phyloP scores from a whole-genome alignment of 1,284 basidiomycete genomes.

The Clitocybe nebularis region DNA sequence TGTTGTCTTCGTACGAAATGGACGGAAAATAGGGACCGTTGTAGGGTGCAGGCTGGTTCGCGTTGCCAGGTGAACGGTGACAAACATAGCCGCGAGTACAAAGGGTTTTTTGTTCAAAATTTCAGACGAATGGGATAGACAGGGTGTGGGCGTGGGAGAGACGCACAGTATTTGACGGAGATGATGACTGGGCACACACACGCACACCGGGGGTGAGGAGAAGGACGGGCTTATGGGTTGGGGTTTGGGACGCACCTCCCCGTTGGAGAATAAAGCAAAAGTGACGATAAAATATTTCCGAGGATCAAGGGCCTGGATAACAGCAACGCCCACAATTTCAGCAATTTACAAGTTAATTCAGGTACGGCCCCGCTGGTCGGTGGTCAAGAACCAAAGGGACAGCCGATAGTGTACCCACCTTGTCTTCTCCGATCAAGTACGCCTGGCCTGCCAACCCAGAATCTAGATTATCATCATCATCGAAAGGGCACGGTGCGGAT shows the following conservation, averaged over 20 bases:
- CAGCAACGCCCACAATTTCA: too few species aligned
- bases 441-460: conserved; percentile 37
- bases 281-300: conserved; percentile 53
- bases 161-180: conserved; percentile 55
- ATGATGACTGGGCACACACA: conserved; percentile 50
- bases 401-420: conserved; percentile 31
- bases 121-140: neutral
- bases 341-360: too few species aligned
- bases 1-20: conserved; percentile 55
- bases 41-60: conserved; percentile 38
- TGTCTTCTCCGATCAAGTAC: conserved; percentile 49
- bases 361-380: too few species aligned
- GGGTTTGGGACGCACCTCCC: conserved; percentile 38
- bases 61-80: too few species aligned
- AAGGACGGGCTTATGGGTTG: conserved; percentile 9
- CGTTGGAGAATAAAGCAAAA: conserved; percentile 54
- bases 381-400: neutral
- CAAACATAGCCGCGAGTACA: conserved; percentile 12
- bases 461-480: neutral
- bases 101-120: conserved; percentile 11
- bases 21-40: conserved; percentile 46
- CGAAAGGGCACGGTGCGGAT: neutral
- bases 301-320: conserved; percentile 40
- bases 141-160: neutral
- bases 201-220: too few species aligned